Percentiles rank a stretch among this genome's conserved stretches.
Evolutionary conservation across 202 grass and related monocot species (phyloP).

Genomic region (Carex arenaria): DNA sequence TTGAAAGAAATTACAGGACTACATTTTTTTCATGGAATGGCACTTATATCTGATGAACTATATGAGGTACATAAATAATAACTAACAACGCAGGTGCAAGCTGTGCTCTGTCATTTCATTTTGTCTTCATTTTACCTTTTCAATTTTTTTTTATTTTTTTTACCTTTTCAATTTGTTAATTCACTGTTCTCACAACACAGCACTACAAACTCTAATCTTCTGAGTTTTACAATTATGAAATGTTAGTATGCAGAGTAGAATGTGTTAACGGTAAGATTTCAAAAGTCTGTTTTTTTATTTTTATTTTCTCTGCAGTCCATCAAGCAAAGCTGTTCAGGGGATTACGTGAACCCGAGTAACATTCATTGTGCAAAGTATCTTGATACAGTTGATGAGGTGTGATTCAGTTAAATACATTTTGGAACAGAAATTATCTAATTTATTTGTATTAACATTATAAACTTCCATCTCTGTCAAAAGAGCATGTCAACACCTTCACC

Average conservation of each 20-base stretch:
- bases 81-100: background rate
- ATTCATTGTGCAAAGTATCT: constrained; percentile 31
- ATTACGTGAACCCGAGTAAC: constrained; percentile 25
- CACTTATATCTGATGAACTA: constrained; percentile 58
- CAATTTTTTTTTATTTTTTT: too few relatives aligned
- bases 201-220: background rate
- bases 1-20: constrained; percentile 24
- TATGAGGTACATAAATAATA: constrained; percentile 39
- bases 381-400: constrained; percentile 41
- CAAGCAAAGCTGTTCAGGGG: constrained; percentile 35
- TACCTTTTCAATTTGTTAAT: background rate
- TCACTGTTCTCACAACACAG: background rate
- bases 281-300: background rate
- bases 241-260: background rate
- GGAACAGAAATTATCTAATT: background rate
- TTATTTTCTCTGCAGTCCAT: constrained; percentile 28
- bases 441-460: background rate
- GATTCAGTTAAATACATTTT: background rate
- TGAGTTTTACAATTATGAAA: too few relatives aligned
- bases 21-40: constrained; percentile 55
- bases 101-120: too few relatives aligned
- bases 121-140: background rate
- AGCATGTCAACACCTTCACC: background rate
- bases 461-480: background rate
- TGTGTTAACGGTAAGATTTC: background rate